Evolutionary conservation across 805 yeast species (phyloP), one percentile per base, ranked within the genome.

Genomic region (Kazachstania bromeliacearum): DNA sequence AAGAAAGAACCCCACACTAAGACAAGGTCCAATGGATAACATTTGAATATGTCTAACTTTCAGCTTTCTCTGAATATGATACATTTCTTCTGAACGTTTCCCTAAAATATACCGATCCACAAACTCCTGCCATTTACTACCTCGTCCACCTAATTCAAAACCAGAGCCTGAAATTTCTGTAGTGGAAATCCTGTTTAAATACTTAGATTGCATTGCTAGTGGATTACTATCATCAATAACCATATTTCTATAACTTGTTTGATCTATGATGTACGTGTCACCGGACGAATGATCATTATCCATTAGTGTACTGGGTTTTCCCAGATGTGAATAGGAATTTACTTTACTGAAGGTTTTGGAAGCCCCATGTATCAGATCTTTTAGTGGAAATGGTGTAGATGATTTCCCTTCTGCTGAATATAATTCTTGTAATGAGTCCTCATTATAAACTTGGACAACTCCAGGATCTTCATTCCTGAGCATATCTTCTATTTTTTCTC

Each of bases 21-120:
- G 68, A 30, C 77, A 66, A n/a, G 80, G 76, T 15, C 81, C 82
- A 31, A 77, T 67, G 24, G 83, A 75, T 36, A 78, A 73, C 74
- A 77, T 70, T 52, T 77, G 81, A 41, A 78, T 57, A 47, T 75
- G 79, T 51, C 77, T 63, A 7, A 66, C 57, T 30, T 63, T 67
- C 34, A 73, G 51, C 9, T 65, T 62, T 46, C 73, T 62, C 41
- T 67, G 64, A 35, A 75, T 60, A 13, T 73, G 77, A 15, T 68
- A 67, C 37, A 21, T 27, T 5, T 24, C 16, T n/a, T 31, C 30
- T 9, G 10, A 10, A 9, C 8, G 15, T 10, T 13, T 13, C 15
- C 15, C 15, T 12, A 26, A 14, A 10, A 26, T 8, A 13, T 26
- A 26, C 12, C 15, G 8, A 8, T 26, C 15, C 25, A 22, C 10